Base-by-base conservation (phyloP, 1,284 basidiomycete genomes). In the Vanrija humicola region DNA sequence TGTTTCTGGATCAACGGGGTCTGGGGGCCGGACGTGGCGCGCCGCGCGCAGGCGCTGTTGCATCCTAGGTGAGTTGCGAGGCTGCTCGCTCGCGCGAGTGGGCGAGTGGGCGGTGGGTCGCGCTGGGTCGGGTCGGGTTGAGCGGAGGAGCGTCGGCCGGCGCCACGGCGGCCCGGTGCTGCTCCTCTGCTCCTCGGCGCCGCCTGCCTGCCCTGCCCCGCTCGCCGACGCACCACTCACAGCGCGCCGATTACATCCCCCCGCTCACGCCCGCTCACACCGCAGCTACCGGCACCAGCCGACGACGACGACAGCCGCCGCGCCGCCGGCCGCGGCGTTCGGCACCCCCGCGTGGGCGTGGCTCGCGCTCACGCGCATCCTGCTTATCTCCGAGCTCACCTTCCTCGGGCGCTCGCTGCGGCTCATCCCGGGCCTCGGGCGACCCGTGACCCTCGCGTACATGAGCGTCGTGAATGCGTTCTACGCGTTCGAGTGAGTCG, bases 401-500 rank as follows among this genome's bases (percentile, higher is more conserved):
- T 42, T 77, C 14, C 59, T 77, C 15, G 67, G 71, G 7, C 67
- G 68, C 5, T 38, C 70, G 26, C 63, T 75, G n/a, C 59, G 59
- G 15, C 58, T 71, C n/a, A 48, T 76, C 5, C 77, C 77, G 0
- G 39, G 67, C 21, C 18, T 77, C 16, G 76, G 76, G 0, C 47
- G 61, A 28, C 53, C 60, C 16, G 18, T 66, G 3, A 59, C 64
- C 1, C 65, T 75, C 16, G 52, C 49, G 1, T 77, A 75, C 61
- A 72, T 76, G 62, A 70, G 69, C 51, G 58, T 75, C 38, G 68
- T 77, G 45, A 70, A 76, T 54, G 55, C 71, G 6, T 77, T 71
- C 61, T 77, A 77, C 54, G 72, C 65, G 50, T 78, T 75, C 55
- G 75, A 77, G 73, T 76, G 58, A 61, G 74, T 70, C 26, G 15